phyloP scores from a whole-genome alignment of 1,284 basidiomycete species.

The Papiliotrema fonsecae region DNA sequence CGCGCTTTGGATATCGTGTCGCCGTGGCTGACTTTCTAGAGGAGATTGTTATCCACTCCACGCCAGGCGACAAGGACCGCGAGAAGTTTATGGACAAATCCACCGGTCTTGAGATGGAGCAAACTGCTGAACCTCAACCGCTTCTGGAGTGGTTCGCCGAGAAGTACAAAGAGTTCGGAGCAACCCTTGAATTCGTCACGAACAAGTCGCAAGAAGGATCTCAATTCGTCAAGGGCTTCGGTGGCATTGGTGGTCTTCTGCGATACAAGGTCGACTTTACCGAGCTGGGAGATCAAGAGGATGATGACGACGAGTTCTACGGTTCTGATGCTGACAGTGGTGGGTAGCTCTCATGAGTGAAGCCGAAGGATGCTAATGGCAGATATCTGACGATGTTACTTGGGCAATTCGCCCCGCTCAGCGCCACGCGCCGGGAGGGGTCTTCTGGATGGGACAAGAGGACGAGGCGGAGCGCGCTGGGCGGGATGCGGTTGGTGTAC shows the following conservation, averaged over 20 bases:
- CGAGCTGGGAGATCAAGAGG: slow-evolving; percentile 66
- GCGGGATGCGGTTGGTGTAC: not conserved
- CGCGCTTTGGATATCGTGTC: too few species aligned
- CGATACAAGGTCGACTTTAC: slow-evolving; percentile 91
- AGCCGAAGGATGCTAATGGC: not conserved
- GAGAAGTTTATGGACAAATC: slow-evolving; percentile 94
- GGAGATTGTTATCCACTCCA: slow-evolving; percentile 68
- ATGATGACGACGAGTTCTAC: slow-evolving; percentile 50
- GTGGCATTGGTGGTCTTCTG: slow-evolving; percentile 91
- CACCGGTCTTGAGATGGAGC: slow-evolving; percentile 94
- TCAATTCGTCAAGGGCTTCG: slow-evolving; percentile 98
- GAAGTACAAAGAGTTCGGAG: slow-evolving; percentile 96
- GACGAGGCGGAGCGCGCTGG: not conserved
- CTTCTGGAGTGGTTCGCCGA: slow-evolving; percentile 98
- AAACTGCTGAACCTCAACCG: slow-evolving; percentile 67
- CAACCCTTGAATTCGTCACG: slow-evolving; percentile 71
- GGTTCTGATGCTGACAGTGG: slow-evolving; percentile 46
- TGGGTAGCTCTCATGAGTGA: slow-evolving; percentile 10
- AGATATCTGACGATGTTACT: slow-evolving; percentile 35
- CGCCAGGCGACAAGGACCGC: slow-evolving; percentile 73
- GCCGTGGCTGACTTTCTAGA: slow-evolving; percentile 52
- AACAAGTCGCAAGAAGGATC: slow-evolving; percentile 87
- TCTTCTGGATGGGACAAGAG: not conserved
- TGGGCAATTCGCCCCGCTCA: slow-evolving; percentile 36
- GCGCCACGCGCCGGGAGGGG: slow-evolving; percentile 24